These are phyloP conservation scores for Ceratorhiza oryzae-sativae DNA, from an alignment of 1,284 basidiomycete genomes.

Conservation along the genomic window DNA sequence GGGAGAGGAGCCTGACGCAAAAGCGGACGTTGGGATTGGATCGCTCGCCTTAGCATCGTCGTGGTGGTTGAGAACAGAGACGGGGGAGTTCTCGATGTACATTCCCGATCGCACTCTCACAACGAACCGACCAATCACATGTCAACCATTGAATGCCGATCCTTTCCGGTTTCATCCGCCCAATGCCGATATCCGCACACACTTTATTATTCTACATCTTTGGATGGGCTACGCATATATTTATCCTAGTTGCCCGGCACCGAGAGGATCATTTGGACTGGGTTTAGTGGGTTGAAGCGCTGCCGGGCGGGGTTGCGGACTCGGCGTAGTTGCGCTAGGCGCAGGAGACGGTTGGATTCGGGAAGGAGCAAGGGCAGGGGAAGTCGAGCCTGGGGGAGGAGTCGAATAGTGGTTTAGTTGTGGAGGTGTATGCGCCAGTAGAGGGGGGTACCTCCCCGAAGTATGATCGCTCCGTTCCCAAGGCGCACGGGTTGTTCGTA, in stretches of 20 bases:
- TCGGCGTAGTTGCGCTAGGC: neutral
- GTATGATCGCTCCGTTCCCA: conserved; percentile 28
- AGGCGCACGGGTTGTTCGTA: conserved; percentile 25
- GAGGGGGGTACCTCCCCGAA: conserved; percentile 1
- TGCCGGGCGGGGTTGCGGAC: neutral
- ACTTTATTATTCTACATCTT: neutral
- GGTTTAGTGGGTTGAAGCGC: neutral
- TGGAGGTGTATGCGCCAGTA: conserved; percentile 9
- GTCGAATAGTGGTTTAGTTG: neutral
- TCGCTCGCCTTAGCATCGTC: conserved; percentile 19
- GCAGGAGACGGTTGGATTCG: neutral
- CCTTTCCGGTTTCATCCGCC: conserved; percentile 34
- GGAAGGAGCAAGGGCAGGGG: neutral
- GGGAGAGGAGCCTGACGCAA: neutral
- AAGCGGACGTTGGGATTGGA: conserved; percentile 12
- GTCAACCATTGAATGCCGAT: conserved; percentile 20
- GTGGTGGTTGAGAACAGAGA: conserved; percentile 10
- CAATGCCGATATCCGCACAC: neutral
- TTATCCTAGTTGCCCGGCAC: conserved; percentile 16
- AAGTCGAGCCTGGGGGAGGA: neutral
- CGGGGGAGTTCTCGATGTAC: conserved; percentile 11
- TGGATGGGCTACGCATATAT: neutral
- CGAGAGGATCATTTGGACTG: conserved; percentile 16
- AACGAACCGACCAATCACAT: conserved; percentile 34
- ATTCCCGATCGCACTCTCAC: conserved; percentile 14